Conservation (phyloP, 2,329 filamentous ascomycete genomes). For the Colletotrichum chlorophyti region DNA sequence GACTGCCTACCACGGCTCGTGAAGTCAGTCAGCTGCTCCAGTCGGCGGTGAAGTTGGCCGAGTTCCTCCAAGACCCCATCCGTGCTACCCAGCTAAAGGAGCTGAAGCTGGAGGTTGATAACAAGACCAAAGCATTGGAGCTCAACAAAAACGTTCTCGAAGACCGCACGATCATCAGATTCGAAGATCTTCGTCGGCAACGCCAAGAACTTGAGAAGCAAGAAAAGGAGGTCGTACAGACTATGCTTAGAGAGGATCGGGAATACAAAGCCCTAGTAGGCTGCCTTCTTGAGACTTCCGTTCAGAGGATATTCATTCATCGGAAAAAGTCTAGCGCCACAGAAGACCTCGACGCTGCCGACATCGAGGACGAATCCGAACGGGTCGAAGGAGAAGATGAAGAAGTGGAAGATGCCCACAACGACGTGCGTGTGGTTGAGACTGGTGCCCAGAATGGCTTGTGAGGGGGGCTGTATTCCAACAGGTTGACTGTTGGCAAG, state of each 20-base stretch:
- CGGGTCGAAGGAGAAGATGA: no score
- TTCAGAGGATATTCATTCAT: constrained; percentile 25
- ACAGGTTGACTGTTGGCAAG: no score
- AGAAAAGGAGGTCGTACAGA: constrained; percentile 37
- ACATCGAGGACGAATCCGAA: not conserved
- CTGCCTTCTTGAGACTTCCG: constrained; percentile 36
- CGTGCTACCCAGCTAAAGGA: constrained; percentile 38
- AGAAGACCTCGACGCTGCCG: not conserved
- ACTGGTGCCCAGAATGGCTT: no score
- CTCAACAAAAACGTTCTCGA: constrained; percentile 42
- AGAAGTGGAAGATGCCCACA: no score
- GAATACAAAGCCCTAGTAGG: constrained; percentile 39
- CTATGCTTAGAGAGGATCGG: constrained; percentile 36
- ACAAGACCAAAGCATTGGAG: constrained; percentile 39
- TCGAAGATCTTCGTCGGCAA: constrained; percentile 40
- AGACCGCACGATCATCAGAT: constrained; percentile 31
- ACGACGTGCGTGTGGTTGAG: no score
- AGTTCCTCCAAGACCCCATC: constrained; percentile 35
- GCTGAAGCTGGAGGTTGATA: constrained; percentile 36
- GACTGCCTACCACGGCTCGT: constrained; percentile 35
- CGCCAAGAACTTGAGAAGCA: constrained; percentile 43
- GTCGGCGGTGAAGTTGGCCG: constrained; percentile 37
- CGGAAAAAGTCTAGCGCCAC: not conserved
- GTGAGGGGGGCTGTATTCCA: no score
- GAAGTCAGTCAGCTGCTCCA: constrained; percentile 36